Base-by-base conservation (phyloP, 257 asterid species). In the Primulina huaijiensis region DNA sequence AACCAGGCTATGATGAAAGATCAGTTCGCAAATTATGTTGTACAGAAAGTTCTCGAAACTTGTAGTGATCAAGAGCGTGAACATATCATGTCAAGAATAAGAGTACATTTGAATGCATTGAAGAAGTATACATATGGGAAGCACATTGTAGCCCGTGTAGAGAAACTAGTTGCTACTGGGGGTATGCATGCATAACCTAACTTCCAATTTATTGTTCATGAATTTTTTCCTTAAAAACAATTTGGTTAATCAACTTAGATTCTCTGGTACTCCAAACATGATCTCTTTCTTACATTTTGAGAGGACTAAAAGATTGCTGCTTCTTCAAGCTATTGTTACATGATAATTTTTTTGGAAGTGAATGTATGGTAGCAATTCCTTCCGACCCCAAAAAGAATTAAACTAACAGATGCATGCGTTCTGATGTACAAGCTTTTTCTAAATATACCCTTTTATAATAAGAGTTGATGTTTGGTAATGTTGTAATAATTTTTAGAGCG, bases 121-220 rank as follows among this genome's bases (percentile, higher is more conserved):
- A 91, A 89, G 80, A 84, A 87, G 72, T 89, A 86, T 73, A 87
- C 97, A 2, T 91, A 87, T 7, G 97, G 97, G 66, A 91, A 89
- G 82, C 97, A 91, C 72, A 89, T 89, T 2, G 92, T 91, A 27
- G 86, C 96, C 57, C 96, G 97, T 61, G 93, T 89, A 33, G 97
- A 91, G 90, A 91, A 89, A 76, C 96, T 91, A 33, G 96, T 91
- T 59, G 90, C 95, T 35, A 83, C 96, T 73, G 97, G 97, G 78
- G 97, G 97, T 89, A 82, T 34, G 38, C 5, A 4, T 34, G 57
- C 16, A 56, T 62, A n/a, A 33, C 64, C 4, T 38, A 58, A 20
- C 34, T 33, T 11, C n/a, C 33, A 50, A 14, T 14, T 14, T 50
- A 35, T 50, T 50, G 16, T 16, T 17, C 21, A 50, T 35, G 58